Percentiles rank a stretch among this genome's conserved stretches.
Evolutionary conservation across 805 yeast species (phyloP).

Genomic region (Jamesozyma lodderae): DNA sequence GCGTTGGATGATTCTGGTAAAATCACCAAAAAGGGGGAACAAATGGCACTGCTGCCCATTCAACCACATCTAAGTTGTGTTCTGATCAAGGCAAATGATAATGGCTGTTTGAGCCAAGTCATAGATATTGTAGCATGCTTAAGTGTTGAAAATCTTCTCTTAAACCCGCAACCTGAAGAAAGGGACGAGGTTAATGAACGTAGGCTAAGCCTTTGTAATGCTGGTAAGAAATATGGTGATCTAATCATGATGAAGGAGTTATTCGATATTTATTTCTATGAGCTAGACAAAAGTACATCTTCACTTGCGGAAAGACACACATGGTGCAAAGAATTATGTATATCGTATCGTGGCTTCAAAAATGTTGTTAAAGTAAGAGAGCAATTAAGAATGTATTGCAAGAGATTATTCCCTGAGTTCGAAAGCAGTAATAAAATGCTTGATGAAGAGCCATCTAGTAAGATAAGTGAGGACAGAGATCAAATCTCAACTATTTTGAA

Average conservation of each 20-base stretch:
- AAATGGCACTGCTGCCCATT: slow-evolving; percentile 83
- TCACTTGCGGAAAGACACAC: slow-evolving; percentile 50
- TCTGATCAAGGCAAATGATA: slow-evolving; percentile 56
- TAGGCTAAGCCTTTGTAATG: slow-evolving; percentile 57
- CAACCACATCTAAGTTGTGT: slow-evolving; percentile 91
- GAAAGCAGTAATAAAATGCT: slow-evolving; percentile 1
- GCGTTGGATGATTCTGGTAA: slow-evolving; percentile 73
- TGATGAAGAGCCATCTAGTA: slow-evolving; percentile 6
- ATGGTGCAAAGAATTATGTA: slow-evolving; percentile 77
- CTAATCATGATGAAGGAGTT: slow-evolving; percentile 73
- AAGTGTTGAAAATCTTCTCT: slow-evolving; percentile 79
- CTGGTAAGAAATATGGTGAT: slow-evolving; percentile 76
- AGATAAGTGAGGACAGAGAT: slow-evolving; percentile 22
- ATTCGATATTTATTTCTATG: slow-evolving; percentile 41
- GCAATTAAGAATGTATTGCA: slow-evolving; percentile 42
- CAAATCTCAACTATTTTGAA: slow-evolving; percentile 48
- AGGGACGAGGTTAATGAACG: slow-evolving; percentile 79
- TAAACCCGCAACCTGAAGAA: slow-evolving; percentile 69
- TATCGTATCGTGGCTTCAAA: slow-evolving; percentile 70
- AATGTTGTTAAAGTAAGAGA: slow-evolving; percentile 67
- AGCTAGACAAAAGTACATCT: slow-evolving; percentile 11
- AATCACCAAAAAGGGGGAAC: slow-evolving; percentile 69
- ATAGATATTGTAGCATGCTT: slow-evolving; percentile 87
- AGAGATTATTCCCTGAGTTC: slow-evolving; percentile 9
- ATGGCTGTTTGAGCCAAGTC: slow-evolving; percentile 50